Evolutionary conservation across 495 filamentous ascomycete genomes (phyloP), one percentile per base, ranked within the genome.

Genomic region (Podospora pseudocomata): DNA sequence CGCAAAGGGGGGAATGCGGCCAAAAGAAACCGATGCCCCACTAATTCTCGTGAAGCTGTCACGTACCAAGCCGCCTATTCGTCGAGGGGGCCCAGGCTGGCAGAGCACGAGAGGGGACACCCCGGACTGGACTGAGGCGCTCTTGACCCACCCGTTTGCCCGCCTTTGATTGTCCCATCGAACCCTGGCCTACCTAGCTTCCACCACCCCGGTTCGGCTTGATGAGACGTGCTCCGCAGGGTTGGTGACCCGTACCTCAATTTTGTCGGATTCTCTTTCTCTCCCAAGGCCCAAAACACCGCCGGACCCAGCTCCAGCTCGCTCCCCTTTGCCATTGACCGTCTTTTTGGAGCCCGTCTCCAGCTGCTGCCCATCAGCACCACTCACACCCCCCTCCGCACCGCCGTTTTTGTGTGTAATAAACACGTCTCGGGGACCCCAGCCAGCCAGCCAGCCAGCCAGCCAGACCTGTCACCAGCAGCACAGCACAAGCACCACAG

Each of bases 161-260:
- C 66, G 54, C 57, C 23, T 73, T 63, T 76, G 72, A 74, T 76
- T 74, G 68, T 71, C 62, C 56, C 70, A 67, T 70, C 57, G 58
- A 66, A 23, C 67, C 66, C 66, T 20, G 28, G 32, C 26, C 28
- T 49, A 59, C 71, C 65, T 71, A 70, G 58, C 66, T 67, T 70
- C 72, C 72, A 74, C 63, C 66, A 72, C 64, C 74, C 68, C 66
- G 67, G 72, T 63, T 66, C 66, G 27, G 66, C 63, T 66, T 67
- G 68, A 72, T 69, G 71, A 69, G 73, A 75, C 69, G 64, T 68
- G 67, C 68, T 72, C 56, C 69, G 56, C 72, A 71, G 68, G 65
- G 67, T 68, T 72, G 70, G 68, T 28, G 54, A 61, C 57, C 57
- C 66, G 44, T 62, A 72, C 64, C 68, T 74, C 74, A 71, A 73